phyloP scores from a whole-genome alignment of 148 eudicot species.

The Selenicereus undatus region DNA sequence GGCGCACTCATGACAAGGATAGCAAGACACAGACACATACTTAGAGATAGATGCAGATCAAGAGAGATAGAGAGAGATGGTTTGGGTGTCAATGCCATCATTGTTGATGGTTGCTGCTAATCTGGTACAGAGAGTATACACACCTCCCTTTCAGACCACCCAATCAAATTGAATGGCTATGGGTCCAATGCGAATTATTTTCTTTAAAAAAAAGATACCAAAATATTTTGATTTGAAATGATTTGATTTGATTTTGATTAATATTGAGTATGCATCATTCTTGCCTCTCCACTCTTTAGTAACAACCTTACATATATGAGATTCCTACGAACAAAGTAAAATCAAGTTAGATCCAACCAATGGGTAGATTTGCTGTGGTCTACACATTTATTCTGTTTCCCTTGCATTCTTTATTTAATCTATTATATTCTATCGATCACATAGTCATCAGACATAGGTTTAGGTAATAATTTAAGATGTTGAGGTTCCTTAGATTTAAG shows the following conservation, averaged over 20 bases:
- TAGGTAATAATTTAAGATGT: background rate
- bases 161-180: background rate
- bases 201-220: background rate
- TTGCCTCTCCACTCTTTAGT: background rate
- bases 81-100: background rate
- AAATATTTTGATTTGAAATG: background rate
- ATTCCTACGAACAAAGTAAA: background rate
- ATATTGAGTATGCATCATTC: background rate
- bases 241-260: conserved; percentile 2
- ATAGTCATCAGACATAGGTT: too few relatives aligned
- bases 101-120: background rate
- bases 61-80: background rate
- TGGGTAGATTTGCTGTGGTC: background rate
- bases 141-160: background rate
- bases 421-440: background rate
- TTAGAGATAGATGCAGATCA: background rate
- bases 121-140: background rate
- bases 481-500: too few relatives aligned
- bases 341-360: background rate
- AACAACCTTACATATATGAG: background rate
- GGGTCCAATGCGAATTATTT: background rate
- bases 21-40: too few relatives aligned
- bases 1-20: background rate
- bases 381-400: background rate
- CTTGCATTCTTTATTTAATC: background rate